Conservation (phyloP, 768 basidiomycete genomes). For the Collybiopsis luxurians region DNA sequence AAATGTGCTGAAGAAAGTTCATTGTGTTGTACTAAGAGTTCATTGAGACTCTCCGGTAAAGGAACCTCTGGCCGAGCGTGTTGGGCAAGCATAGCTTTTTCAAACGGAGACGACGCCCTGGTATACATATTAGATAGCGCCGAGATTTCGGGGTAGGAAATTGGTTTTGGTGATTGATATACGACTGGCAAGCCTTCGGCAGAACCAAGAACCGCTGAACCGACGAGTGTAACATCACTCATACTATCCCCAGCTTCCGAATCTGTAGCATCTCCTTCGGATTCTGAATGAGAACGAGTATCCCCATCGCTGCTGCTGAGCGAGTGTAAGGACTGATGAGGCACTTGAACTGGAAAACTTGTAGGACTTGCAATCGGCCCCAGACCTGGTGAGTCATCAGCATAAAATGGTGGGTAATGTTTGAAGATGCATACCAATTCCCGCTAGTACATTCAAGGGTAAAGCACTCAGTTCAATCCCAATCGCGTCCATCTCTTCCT, state of each 20-base stretch:
- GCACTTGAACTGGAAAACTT: neutral
- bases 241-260: neutral
- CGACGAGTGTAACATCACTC: constrained; percentile 1
- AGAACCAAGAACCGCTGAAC: neutral
- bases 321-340: neutral
- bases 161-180: neutral
- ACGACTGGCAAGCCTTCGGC: neutral
- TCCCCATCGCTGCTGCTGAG: neutral
- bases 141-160: neutral
- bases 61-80: neutral
- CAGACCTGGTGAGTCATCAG: neutral
- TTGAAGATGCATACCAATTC: neutral
- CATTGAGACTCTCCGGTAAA: constrained; percentile 9
- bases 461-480: constrained; percentile 1
- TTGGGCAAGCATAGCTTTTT: neutral
- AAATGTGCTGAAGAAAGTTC: constrained; percentile 27
- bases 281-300: neutral
- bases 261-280: neutral
- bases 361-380: neutral
- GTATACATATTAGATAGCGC: neutral
- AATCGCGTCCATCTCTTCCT: neutral
- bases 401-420: neutral
- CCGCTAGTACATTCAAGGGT: neutral
- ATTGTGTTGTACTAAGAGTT: constrained; percentile 34
- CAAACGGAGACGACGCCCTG: neutral